These are phyloP conservation scores for Gossypium sturtianum DNA, from an alignment of 345 rosid genomes.

Conservation along the genomic window DNA sequence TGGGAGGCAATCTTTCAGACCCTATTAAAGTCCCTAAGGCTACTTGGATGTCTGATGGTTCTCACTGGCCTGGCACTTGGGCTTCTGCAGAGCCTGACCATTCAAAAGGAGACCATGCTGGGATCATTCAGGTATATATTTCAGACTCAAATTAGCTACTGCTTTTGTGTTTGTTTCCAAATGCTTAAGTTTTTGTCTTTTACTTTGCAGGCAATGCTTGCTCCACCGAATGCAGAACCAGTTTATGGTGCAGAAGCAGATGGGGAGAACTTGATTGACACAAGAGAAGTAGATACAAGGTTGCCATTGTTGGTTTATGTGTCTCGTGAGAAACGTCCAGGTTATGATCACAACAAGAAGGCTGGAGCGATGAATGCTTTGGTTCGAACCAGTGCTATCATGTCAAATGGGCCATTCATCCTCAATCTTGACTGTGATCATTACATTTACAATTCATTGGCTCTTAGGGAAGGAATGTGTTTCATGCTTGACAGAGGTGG, in stretches of 20 bases:
- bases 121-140: slow-evolving; percentile 65
- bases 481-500: slow-evolving; percentile 69
- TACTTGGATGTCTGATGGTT: slow-evolving; percentile 84
- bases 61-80: slow-evolving; percentile 93
- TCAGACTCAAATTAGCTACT: background rate
- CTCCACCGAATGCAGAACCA: slow-evolving; percentile 71
- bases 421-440: slow-evolving; percentile 67
- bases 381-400: slow-evolving; percentile 57
- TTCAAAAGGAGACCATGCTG: slow-evolving; percentile 73
- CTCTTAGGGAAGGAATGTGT: slow-evolving; percentile 66
- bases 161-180: background rate
- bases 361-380: slow-evolving; percentile 70
- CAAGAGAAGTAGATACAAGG: slow-evolving; percentile 53
- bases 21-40: slow-evolving; percentile 46
- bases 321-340: slow-evolving; percentile 57
- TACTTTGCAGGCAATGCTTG: slow-evolving; percentile 60
- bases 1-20: slow-evolving; percentile 38
- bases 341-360: slow-evolving; percentile 68
- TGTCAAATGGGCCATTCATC: slow-evolving; percentile 68
- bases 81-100: slow-evolving; percentile 57
- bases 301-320: slow-evolving; percentile 59
- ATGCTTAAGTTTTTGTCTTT: slow-evolving; percentile 3
- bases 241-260: slow-evolving; percentile 55
- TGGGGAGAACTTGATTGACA: slow-evolving; percentile 40
- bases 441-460: slow-evolving; percentile 51